phyloP scores from a whole-genome alignment of 805 yeast genomes.

The Clavispora phyllophila region DNA sequence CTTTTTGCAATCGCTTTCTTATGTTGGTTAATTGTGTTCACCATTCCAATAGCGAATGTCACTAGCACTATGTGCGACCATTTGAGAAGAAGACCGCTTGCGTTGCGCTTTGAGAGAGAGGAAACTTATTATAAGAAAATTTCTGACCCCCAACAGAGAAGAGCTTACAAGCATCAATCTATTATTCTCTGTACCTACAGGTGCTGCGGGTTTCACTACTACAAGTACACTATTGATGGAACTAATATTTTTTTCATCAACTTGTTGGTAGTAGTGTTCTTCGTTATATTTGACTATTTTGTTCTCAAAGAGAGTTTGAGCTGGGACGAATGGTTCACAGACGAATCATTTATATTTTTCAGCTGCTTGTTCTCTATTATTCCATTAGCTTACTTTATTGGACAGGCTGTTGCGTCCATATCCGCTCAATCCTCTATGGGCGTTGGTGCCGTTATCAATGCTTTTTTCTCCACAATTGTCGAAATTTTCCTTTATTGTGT shows the following conservation, averaged over 20 bases:
- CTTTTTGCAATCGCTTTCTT: conserved; percentile 47
- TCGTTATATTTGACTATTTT: conserved; percentile 77
- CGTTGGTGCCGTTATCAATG: conserved; percentile 95
- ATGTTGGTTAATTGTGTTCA: conserved; percentile 81
- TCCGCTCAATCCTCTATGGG: conserved; percentile 99
- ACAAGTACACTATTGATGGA: conserved; percentile 94
- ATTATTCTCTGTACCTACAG: conserved; percentile 86
- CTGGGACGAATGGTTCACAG: conserved; percentile 44
- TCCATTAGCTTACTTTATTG: conserved; percentile 94
- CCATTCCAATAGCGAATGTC: conserved; percentile 91
- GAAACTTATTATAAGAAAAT: conserved; percentile 38
- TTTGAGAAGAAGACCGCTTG: conserved; percentile 85
- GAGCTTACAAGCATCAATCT: conserved; percentile 44
- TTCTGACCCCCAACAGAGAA: conserved; percentile 19
- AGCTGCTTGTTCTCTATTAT: conserved; percentile 79
- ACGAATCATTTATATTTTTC: conserved; percentile 63
- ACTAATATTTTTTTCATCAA: conserved; percentile 91
- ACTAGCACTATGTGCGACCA: conserved; percentile 65
- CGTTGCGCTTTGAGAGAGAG: conserved; percentile 67
- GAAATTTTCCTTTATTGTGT: conserved; percentile 91
- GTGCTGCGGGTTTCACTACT: conserved; percentile 87
- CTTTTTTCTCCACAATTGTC: conserved; percentile 93
- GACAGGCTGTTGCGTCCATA: conserved; percentile 98
- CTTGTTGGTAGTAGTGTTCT: conserved; percentile 68
- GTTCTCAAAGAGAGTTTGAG: conserved; percentile 44